Evolutionary conservation across 2,329 filamentous ascomycete species (phyloP).

Genomic region (Neonectria sp.): DNA sequence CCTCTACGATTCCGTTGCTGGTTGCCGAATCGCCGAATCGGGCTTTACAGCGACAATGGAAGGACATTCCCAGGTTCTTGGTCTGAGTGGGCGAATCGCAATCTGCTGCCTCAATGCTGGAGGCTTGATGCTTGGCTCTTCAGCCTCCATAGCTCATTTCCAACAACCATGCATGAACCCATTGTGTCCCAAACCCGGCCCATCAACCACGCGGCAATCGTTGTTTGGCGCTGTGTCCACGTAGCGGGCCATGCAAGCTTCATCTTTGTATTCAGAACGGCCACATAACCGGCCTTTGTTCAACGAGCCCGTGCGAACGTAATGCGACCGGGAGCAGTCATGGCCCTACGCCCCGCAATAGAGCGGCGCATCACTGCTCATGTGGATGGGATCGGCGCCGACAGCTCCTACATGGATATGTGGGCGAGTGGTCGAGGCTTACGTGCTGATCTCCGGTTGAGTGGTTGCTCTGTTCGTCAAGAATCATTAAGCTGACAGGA

Average conservation of each 20-base stretch:
- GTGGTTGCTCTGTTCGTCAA: neutral
- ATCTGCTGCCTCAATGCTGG: slow-evolving; percentile 1
- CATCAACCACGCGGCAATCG: slow-evolving; percentile 13
- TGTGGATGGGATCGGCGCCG: slow-evolving; percentile 7
- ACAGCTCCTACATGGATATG: neutral
- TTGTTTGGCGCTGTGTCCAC: slow-evolving; percentile 11
- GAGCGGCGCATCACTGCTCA: neutral
- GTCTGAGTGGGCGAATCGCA: neutral
- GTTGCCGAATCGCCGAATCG: neutral
- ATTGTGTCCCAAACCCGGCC: slow-evolving; percentile 13
- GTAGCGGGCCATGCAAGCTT: slow-evolving; percentile 15
- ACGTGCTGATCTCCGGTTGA: neutral
- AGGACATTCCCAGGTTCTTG: neutral
- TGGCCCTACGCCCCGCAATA: slow-evolving; percentile 14
- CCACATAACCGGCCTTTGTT: slow-evolving; percentile 15
- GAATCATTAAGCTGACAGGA: no score
- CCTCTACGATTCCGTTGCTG: neutral
- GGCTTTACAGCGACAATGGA: neutral
- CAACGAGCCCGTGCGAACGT: neutral
- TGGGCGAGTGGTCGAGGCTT: slow-evolving; percentile 1
- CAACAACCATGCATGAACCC: slow-evolving; percentile 25
- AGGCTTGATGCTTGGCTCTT: neutral
- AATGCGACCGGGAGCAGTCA: neutral
- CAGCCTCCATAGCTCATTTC: slow-evolving; percentile 11
- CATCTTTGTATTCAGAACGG: slow-evolving; percentile 13